phyloP scores from a whole-genome alignment of 345 rosid genomes.

The Erucastrum elatum region DNA sequence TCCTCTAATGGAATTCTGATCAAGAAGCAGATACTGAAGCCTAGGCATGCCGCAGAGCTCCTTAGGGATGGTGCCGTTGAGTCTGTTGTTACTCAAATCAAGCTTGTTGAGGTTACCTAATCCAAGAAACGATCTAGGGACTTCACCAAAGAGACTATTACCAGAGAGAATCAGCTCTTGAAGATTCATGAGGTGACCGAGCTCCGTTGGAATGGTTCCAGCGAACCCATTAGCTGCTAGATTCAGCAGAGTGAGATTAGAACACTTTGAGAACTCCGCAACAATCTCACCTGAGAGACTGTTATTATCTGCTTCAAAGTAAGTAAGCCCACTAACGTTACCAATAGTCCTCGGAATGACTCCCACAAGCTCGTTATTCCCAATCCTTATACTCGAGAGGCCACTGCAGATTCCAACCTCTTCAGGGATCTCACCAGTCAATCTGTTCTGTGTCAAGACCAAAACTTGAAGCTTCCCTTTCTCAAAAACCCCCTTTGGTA shows the following conservation, averaged over 20 bases:
- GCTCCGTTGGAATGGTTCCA: conserved; percentile 68
- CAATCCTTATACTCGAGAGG: conserved; percentile 81
- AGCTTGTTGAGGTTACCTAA: conserved; percentile 90
- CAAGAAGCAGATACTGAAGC: conserved; percentile 68
- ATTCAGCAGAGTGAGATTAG: conserved; percentile 84
- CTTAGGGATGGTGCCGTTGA: conserved; percentile 77
- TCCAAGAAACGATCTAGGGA: conserved; percentile 66
- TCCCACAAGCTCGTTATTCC: conserved; percentile 80
- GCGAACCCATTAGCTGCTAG: conserved; percentile 82
- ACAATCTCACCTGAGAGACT: conserved; percentile 79
- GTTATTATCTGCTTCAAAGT: conserved; percentile 89
- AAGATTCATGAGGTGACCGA: conserved; percentile 74
- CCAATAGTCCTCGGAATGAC: conserved; percentile 74
- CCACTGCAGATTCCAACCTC: conserved; percentile 66
- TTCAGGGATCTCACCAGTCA: conserved; percentile 71
- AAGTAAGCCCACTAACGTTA: conserved; percentile 78
- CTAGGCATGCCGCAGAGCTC: conserved; percentile 61
- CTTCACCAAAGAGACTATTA: conserved; percentile 74
- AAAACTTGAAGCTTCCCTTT: conserved; percentile 78
- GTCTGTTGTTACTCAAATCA: conserved; percentile 69
- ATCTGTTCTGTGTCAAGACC: conserved; percentile 76
- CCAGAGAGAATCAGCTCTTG: conserved; percentile 93
- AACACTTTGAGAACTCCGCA: conserved; percentile 70
- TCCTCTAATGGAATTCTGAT: conserved; percentile 68
- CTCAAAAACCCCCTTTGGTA: conserved; percentile 73